Conservation (phyloP, 495 filamentous ascomycete species). For the Xylaria sp. region DNA sequence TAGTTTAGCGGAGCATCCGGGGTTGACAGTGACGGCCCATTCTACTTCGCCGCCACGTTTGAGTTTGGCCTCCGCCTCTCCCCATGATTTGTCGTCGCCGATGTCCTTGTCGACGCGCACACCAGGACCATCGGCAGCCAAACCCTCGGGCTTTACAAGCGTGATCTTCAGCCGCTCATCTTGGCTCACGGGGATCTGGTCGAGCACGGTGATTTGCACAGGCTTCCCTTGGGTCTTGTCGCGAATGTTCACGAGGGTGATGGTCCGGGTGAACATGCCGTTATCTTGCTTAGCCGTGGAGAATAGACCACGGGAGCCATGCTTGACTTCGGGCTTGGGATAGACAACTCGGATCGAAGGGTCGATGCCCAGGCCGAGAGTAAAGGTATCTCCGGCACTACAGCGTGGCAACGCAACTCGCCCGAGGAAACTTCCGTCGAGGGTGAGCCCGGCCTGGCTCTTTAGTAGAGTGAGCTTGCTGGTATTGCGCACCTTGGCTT, state of each 20-base stretch:
- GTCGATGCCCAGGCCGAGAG: constrained; percentile 69
- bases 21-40: constrained; percentile 66
- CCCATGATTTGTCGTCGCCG: constrained; percentile 47
- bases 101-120: constrained; percentile 48
- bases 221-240: constrained; percentile 44
- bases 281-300: constrained; percentile 36
- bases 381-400: constrained; percentile 66
- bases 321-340: constrained; percentile 64
- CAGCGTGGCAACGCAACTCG: constrained; percentile 63
- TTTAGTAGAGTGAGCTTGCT: constrained; percentile 65
- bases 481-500: constrained; percentile 66
- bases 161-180: constrained; percentile 67
- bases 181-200: constrained; percentile 72
- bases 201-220: constrained; percentile 63
- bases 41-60: constrained; percentile 67
- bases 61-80: constrained; percentile 54
- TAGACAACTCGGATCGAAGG: constrained; percentile 67
- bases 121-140: constrained; percentile 53
- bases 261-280: constrained; percentile 60
- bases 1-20: constrained; percentile 62
- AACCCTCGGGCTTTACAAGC: constrained; percentile 58
- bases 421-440: constrained; percentile 73
- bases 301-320: constrained; percentile 57
- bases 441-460: constrained; percentile 67
- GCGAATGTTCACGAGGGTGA: constrained; percentile 67